Evolutionary conservation across 768 basidiomycete species (phyloP), one percentile per base, ranked within the genome.

Genomic region (Leccinellum rugosiceps): DNA sequence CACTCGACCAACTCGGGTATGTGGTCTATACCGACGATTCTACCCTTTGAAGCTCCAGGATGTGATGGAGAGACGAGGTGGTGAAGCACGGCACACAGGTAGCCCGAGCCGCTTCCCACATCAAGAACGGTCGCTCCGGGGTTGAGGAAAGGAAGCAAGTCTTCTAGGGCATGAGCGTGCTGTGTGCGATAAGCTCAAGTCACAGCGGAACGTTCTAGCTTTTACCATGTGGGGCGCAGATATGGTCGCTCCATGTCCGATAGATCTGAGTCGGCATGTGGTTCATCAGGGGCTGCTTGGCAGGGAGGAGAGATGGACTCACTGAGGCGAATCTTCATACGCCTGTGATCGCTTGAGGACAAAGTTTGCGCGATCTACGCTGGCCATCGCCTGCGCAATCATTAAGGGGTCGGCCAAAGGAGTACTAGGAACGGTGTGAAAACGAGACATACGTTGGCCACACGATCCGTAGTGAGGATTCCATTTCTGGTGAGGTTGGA

Each of bases 141-240:
- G 19, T 77, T 74, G 19, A 98, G 79, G 65, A 83, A 86, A 0
- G 87, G 82, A 3, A 91, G 77, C 11, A 97, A 81, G 57, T 89
- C 81, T 66, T 95, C 88, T 3, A 82, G 69, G 0, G 96, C 94
- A 59, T 94, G 85, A 0, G 93, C 94, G 59, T 97, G 94, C 89
- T 90, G 51, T n/a, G 30, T 8, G n/a, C 7, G 17, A 28, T 46
- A 51, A 43, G 41, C 14, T 50, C 9, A 53, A 44, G 45, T 30
- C 10, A 41, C 19, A 10, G 50, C 4, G 4, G 52, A 50, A 35
- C 25, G 25, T 26, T 30, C 17, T 10, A 6, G 30, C 43, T 66
- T n/a, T 68, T 52, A 88, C 90, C 95, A 98, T 98, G 69, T 99
- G 96, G 1, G 96, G 96, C 0, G 96, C 96, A 38, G 90, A 92